These are phyloP conservation scores for Mitragyna speciosa DNA, from an alignment of 257 asterid genomes.

Conservation along the genomic window DNA sequence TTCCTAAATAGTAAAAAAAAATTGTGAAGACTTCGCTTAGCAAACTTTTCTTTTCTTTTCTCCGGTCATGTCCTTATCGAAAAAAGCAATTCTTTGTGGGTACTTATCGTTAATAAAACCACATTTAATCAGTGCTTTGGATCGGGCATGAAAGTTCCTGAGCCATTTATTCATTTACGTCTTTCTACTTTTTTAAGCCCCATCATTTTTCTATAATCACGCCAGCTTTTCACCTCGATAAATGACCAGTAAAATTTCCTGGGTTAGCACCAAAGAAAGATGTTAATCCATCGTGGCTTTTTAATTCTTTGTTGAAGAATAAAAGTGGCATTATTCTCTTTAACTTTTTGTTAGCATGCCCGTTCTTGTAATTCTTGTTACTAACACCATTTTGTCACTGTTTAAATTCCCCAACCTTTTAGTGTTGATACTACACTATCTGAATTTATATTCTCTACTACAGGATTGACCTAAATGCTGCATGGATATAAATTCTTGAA, in stretches of 20 bases:
- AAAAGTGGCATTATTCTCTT: background rate
- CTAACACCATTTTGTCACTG: background rate
- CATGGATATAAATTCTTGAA: too few species aligned
- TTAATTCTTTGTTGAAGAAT: background rate
- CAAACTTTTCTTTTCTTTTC: conserved; percentile 1
- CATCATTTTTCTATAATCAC: background rate
- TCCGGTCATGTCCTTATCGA: too few species aligned
- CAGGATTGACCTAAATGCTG: too few species aligned
- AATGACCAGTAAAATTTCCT: background rate
- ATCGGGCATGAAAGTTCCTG: background rate
- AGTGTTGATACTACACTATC: too few species aligned
- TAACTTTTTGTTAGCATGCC: background rate
- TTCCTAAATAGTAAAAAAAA: background rate
- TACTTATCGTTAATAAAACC: background rate
- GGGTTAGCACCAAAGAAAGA: conserved; percentile 1
- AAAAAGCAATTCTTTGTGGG: background rate
- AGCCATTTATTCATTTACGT: background rate
- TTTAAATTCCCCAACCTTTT: too few species aligned
- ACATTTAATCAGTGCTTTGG: background rate
- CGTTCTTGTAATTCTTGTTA: background rate
- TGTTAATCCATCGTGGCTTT: conserved; percentile 1
- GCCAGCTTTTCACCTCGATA: background rate
- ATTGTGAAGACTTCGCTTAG: background rate
- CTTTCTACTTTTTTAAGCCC: background rate
- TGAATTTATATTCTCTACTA: too few species aligned